These are phyloP conservation scores for Coemansia sp. DNA, from an alignment of 192 early-diverging fungal species.

Conservation along the genomic window DNA sequence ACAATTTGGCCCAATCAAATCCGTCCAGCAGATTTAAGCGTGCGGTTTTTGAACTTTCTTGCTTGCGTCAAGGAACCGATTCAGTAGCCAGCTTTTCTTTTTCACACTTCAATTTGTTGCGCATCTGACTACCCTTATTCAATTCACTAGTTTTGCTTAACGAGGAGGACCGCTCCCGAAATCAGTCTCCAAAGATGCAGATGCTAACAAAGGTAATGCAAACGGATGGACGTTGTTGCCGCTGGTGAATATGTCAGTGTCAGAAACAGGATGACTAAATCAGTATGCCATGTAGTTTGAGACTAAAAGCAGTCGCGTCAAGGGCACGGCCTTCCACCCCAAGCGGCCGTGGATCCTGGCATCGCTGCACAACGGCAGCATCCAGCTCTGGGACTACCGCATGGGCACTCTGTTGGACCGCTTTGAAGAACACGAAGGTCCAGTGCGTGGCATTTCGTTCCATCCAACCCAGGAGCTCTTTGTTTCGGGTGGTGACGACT, in stretches of 20 bases:
- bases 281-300: slow-evolving; percentile 6
- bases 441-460: slow-evolving; percentile 94
- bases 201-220: slow-evolving; percentile 43
- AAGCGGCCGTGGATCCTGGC: slow-evolving; percentile 99
- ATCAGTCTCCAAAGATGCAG: slow-evolving; percentile 12
- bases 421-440: slow-evolving; percentile 99
- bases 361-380: slow-evolving; percentile 92
- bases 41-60: not conserved
- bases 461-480: slow-evolving; percentile 96
- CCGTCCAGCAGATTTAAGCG: slow-evolving; percentile 1
- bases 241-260: not conserved
- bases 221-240: not conserved
- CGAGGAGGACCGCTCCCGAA: slow-evolving; percentile 6
- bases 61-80: not conserved
- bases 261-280: not conserved
- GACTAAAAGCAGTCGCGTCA: slow-evolving; percentile 69
- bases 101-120: not conserved
- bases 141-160: not conserved
- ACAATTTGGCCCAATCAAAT: slow-evolving; percentile 1
- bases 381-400: slow-evolving; percentile 99
- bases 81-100: not conserved
- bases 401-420: slow-evolving; percentile 97
- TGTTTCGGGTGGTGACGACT: slow-evolving; percentile 98
- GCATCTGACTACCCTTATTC: not conserved
- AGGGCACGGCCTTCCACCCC: slow-evolving; percentile 93